Conservation (phyloP, 1,284 basidiomycete species). For the Ustilago lituana region DNA sequence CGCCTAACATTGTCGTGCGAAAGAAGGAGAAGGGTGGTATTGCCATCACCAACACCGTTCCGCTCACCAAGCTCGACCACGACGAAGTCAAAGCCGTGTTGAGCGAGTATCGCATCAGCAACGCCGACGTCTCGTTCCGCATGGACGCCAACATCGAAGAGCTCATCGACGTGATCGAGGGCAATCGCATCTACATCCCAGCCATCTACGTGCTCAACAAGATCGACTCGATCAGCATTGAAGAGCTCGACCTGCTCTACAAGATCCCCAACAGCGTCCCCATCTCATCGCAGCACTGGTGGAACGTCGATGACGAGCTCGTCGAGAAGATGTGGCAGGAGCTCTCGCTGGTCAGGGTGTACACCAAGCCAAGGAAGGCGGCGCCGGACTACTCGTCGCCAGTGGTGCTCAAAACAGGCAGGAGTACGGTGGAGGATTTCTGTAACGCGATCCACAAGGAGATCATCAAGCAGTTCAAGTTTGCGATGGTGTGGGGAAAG, state of each 20-base stretch:
- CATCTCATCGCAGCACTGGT: conserved; percentile 90
- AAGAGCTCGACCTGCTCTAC: conserved; percentile 93
- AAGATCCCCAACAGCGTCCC: conserved; percentile 94
- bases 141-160: conserved; percentile 94
- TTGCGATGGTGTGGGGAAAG: conserved; percentile 87
- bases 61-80: conserved; percentile 93
- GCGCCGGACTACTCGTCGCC: conserved; percentile 82
- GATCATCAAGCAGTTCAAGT: conserved; percentile 91
- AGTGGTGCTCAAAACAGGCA: conserved; percentile 75
- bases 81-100: conserved; percentile 97
- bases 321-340: conserved; percentile 73
- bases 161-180: conserved; percentile 76
- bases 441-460: conserved; percentile 83
- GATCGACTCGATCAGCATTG: conserved; percentile 92
- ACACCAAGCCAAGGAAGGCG: conserved; percentile 93
- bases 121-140: conserved; percentile 92
- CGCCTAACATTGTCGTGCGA: conserved; percentile 81
- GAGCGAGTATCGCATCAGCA: conserved; percentile 87
- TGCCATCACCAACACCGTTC: conserved; percentile 72
- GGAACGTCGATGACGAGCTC: conserved; percentile 97
- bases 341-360: conserved; percentile 70
- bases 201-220: conserved; percentile 70
- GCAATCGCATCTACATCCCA: conserved; percentile 78
- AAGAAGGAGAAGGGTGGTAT: conserved; percentile 92
- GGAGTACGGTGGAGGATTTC: conserved; percentile 84